phyloP scores from a whole-genome alignment of 768 basidiomycete species.

The Roridomyces roridus region DNA sequence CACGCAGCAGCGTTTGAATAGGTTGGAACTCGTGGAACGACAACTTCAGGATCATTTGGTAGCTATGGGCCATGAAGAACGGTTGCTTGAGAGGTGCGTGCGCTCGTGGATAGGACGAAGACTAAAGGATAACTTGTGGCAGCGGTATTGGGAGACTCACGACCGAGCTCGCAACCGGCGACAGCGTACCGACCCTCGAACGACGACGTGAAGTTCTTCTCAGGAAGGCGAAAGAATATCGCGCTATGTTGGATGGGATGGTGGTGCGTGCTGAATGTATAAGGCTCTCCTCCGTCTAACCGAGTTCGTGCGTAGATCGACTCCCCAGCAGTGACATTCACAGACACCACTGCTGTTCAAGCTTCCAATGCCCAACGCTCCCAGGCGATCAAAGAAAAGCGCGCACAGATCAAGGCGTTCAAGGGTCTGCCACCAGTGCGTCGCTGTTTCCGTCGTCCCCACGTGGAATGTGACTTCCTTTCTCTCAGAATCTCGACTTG shows the following conservation, averaged over 20 bases:
- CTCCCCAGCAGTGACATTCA: slow-evolving; percentile 40
- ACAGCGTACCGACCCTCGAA: slow-evolving; percentile 39
- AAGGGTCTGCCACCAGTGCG: slow-evolving; percentile 57
- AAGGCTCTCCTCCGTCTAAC: background rate
- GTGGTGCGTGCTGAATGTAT: slow-evolving; percentile 29
- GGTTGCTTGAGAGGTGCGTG: slow-evolving; percentile 45
- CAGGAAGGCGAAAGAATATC: slow-evolving; percentile 55
- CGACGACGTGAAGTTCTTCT: slow-evolving; percentile 47
- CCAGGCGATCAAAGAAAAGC: slow-evolving; percentile 47
- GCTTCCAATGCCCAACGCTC: slow-evolving; percentile 42
- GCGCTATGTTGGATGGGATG: slow-evolving; percentile 43
- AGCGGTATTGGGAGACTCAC: no score
- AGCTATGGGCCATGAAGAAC: slow-evolving; percentile 40
- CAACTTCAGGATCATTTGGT: slow-evolving; percentile 44
- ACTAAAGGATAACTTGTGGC: no score
- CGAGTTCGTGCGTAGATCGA: slow-evolving; percentile 34
- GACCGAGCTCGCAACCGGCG: slow-evolving; percentile 29
- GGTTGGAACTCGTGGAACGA: slow-evolving; percentile 40
- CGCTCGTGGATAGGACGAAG: no score
- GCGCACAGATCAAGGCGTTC: slow-evolving; percentile 51
- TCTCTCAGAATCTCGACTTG: slow-evolving; percentile 24
- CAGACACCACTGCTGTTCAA: slow-evolving; percentile 44
- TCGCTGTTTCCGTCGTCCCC: no score
- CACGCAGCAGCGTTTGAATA: slow-evolving; percentile 38
- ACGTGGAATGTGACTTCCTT: no score